These are phyloP conservation scores for Penicillium canescens DNA, from an alignment of 495 filamentous ascomycete species.

Conservation along the genomic window DNA sequence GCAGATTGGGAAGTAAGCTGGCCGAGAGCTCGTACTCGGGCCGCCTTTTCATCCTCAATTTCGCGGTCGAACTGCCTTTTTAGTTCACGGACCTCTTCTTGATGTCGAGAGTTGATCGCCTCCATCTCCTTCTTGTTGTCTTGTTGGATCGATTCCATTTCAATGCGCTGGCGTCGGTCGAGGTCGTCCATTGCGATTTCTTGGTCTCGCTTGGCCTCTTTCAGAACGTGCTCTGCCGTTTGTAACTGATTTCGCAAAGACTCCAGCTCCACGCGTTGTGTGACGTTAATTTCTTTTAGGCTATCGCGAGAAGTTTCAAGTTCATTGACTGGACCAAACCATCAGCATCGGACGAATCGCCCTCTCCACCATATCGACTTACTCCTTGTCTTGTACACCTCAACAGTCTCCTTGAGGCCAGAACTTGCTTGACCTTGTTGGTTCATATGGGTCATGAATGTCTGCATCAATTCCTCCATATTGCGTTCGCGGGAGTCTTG, in stretches of 20 bases:
- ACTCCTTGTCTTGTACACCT: slow-evolving; percentile 74
- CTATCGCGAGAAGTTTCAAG: slow-evolving; percentile 62
- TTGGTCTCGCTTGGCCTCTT: slow-evolving; percentile 51
- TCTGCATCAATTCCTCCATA: slow-evolving; percentile 62
- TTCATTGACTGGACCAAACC: slow-evolving; percentile 54
- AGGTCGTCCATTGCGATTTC: slow-evolving; percentile 61
- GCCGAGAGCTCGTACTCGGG: slow-evolving; percentile 61
- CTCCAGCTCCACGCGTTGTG: slow-evolving; percentile 60
- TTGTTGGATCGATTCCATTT: slow-evolving; percentile 43
- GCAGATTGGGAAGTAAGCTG: slow-evolving; percentile 61
- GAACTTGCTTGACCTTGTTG: slow-evolving; percentile 60
- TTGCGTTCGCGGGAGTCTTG: slow-evolving; percentile 63
- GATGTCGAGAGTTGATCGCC: slow-evolving; percentile 41
- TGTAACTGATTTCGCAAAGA: slow-evolving; percentile 49
- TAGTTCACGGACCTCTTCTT: slow-evolving; percentile 49
- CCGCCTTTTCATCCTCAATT: slow-evolving; percentile 64
- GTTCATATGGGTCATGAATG: slow-evolving; percentile 62
- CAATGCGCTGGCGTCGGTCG: slow-evolving; percentile 46
- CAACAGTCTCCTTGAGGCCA: slow-evolving; percentile 66
- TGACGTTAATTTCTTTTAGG: slow-evolving; percentile 55
- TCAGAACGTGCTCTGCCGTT: slow-evolving; percentile 45
- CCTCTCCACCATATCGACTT: slow-evolving; percentile 26
- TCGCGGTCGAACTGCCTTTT: slow-evolving; percentile 52
- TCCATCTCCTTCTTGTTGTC: slow-evolving; percentile 44
- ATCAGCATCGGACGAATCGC: slow-evolving; percentile 9